Evolutionary conservation across 2,329 filamentous ascomycete species (phyloP).

Genomic region (Phoma sp.): DNA sequence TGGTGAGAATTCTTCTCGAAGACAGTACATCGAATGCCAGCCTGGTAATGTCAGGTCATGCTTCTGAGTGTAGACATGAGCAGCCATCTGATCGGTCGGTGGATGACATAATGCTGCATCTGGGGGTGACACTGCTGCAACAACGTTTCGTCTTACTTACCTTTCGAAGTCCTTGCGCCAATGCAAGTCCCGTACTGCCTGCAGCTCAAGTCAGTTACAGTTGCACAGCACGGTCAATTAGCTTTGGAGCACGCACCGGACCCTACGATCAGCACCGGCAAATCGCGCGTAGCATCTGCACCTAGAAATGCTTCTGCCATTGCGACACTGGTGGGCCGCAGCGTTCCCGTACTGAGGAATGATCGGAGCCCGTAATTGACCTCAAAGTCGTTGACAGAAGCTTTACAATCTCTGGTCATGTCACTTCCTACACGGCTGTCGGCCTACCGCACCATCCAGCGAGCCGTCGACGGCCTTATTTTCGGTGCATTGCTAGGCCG

Average conservation of each 20-base stretch:
- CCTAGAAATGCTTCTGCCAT: constrained; percentile 1
- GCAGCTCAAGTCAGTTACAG: constrained; percentile 22
- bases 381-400: constrained; percentile 10
- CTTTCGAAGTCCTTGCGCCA: constrained; percentile 46
- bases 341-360: neutral
- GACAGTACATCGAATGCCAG: constrained; percentile 54
- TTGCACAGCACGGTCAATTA: neutral
- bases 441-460: constrained; percentile 6
- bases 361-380: neutral
- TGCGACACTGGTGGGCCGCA: neutral
- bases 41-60: constrained; percentile 28
- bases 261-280: constrained; percentile 41
- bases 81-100: neutral
- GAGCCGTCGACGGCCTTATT: constrained; percentile 1
- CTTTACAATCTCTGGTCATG: constrained; percentile 1
- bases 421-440: neutral
- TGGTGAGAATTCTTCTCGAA: constrained; percentile 62
- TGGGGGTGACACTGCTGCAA: neutral
- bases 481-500: neutral
- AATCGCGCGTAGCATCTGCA: neutral
- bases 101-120: constrained; percentile 9
- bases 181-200: constrained; percentile 45
- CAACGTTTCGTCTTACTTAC: constrained; percentile 24
- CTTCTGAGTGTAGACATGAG: neutral
- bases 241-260: constrained; percentile 32